phyloP scores from a whole-genome alignment of 1,284 basidiomycete species.

The Apiotrichum gamsii region DNA sequence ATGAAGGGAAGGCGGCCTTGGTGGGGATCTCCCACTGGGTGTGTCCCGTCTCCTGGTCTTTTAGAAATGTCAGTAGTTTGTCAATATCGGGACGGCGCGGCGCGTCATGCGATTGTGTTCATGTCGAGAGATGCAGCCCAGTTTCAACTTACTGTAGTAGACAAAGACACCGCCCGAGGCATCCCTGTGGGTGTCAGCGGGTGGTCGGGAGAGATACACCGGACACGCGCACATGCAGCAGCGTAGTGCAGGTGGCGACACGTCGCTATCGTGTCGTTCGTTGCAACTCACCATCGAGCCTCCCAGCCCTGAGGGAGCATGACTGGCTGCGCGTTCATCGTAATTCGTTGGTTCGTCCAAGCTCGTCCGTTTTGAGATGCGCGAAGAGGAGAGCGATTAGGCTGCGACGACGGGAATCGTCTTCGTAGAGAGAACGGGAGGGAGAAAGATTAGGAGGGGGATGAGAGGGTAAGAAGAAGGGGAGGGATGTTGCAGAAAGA shows the following conservation, averaged over 20 bases:
- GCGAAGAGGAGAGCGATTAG: neutral
- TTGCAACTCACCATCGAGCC: constrained; percentile 68
- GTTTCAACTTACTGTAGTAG: constrained; percentile 61
- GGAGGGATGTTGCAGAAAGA: too few species aligned
- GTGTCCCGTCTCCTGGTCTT: constrained; percentile 50
- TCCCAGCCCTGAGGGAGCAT: constrained; percentile 77
- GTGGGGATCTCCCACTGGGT: constrained; percentile 62
- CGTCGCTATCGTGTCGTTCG: too few species aligned
- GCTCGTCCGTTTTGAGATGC: neutral
- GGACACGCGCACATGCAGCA: too few species aligned
- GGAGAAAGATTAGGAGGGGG: too few species aligned
- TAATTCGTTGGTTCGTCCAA: too few species aligned
- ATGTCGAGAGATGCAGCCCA: neutral
- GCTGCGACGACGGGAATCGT: neutral
- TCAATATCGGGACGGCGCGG: too few species aligned
- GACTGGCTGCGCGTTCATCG: constrained; percentile 26
- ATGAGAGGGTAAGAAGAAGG: neutral
- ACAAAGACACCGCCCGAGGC: constrained; percentile 70
- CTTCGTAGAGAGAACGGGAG: too few species aligned
- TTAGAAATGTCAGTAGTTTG: constrained; percentile 15
- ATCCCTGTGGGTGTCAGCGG: constrained; percentile 69
- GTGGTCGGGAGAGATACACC: too few species aligned
- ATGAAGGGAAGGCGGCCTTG: constrained; percentile 22
- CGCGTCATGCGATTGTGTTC: too few species aligned
- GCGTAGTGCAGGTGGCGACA: too few species aligned